Percentiles rank a stretch among this genome's conserved stretches.
phyloP scores from a whole-genome alignment of 169 alveolate genomes.

The Cryptosporidium meleagridis region DNA sequence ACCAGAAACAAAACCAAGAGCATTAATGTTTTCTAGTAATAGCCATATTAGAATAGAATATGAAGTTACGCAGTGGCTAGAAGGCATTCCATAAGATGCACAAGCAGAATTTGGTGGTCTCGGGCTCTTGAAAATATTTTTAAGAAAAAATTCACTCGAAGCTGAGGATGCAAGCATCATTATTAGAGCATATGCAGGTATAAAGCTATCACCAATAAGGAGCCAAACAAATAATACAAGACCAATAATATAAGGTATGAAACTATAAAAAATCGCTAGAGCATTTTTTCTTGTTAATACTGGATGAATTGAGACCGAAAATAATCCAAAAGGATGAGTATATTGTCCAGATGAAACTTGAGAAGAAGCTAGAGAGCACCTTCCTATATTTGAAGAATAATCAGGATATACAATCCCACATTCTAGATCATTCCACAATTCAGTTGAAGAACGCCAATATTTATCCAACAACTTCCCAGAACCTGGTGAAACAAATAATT shows the following conservation, averaged over 20 bases:
- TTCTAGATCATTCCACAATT: constrained; percentile 63
- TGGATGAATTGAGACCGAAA: constrained; percentile 73
- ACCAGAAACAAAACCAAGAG: constrained; percentile 73
- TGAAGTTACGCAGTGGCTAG: constrained; percentile 77
- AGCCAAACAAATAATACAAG: constrained; percentile 58
- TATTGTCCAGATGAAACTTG: constrained; percentile 24
- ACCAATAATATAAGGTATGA: constrained; percentile 71
- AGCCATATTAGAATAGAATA: constrained; percentile 74
- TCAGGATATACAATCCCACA: constrained; percentile 72
- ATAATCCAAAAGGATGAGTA: constrained; percentile 59
- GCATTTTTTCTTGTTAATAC: constrained; percentile 69
- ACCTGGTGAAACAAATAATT: constrained; percentile 5
- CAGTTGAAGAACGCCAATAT: constrained; percentile 70
- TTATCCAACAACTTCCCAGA: constrained; percentile 5
- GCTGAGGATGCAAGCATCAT: constrained; percentile 70
- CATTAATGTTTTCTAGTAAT: constrained; percentile 74
- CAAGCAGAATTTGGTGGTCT: constrained; percentile 79
- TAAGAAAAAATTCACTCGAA: constrained; percentile 74
- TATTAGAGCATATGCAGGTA: constrained; percentile 69
- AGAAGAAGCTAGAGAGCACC: constrained; percentile 18
- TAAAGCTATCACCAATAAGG: constrained; percentile 48
- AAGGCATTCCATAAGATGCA: constrained; percentile 79
- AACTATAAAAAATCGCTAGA: constrained; percentile 69
- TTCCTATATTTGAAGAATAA: constrained; percentile 29
- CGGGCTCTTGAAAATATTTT: constrained; percentile 72